A percentile compares a stretch with the other conserved stretches of the same genome.
Conservation (phyloP, 768 basidiomycete genomes). For the Suillus paluster region DNA sequence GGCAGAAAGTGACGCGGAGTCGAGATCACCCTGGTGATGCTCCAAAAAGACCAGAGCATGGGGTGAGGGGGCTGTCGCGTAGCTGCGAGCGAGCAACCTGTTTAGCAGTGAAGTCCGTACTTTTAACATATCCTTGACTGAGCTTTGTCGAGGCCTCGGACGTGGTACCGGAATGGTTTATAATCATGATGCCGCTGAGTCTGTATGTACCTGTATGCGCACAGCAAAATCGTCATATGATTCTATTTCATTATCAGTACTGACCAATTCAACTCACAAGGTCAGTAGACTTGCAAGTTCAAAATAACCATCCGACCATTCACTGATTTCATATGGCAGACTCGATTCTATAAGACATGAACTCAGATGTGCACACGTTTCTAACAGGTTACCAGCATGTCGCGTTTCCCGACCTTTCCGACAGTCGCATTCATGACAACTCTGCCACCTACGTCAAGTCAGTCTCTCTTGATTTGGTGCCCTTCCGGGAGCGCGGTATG, state of each 20-base stretch:
- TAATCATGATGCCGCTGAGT: too few species aligned
- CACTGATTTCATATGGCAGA: neutral
- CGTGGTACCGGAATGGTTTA: neutral
- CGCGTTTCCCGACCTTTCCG: constrained; percentile 26
- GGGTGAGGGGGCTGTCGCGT: constrained; percentile 60
- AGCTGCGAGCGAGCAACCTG: constrained; percentile 40
- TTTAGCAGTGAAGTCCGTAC: neutral
- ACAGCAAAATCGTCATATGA: too few species aligned
- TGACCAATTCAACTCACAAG: too few species aligned
- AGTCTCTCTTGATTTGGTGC: neutral
- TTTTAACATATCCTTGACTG: constrained; percentile 6
- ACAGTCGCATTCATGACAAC: constrained; percentile 11
- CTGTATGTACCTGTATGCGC: neutral
- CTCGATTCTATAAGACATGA: neutral
- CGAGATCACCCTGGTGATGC: constrained; percentile 76
- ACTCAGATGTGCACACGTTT: neutral
- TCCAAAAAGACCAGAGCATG: constrained; percentile 84
- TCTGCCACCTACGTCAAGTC: constrained; percentile 1
- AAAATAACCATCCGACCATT: neutral
- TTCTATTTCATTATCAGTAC: too few species aligned
- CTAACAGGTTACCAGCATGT: constrained; percentile 13
- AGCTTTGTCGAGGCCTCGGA: too few species aligned
- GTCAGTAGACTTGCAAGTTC: neutral
- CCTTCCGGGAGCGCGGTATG: constrained; percentile 8
- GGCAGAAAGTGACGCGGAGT: constrained; percentile 86